Conservation (phyloP, 192 early-diverging fungal genomes). For the Lunasporangiospora selenospora region DNA sequence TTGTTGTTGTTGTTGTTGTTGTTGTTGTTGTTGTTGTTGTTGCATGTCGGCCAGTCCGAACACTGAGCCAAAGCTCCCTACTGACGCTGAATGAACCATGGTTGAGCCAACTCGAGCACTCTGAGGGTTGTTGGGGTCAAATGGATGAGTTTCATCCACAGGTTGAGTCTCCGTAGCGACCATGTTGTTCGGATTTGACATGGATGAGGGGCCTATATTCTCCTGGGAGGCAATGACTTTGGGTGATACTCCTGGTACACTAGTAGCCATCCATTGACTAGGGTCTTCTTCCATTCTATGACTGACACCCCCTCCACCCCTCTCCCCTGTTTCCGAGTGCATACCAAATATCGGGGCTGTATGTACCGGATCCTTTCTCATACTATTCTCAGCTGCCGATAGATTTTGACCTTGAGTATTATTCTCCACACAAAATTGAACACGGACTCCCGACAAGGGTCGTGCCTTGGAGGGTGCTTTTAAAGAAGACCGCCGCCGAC, state of each 20-base stretch:
- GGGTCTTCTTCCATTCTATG: too few relatives aligned
- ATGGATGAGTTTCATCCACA: background rate
- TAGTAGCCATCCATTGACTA: background rate
- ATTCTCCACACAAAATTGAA: conserved; percentile 14
- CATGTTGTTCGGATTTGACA: background rate
- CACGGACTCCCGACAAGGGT: conserved; percentile 2
- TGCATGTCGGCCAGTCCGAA: too few relatives aligned
- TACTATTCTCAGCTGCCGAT: background rate
- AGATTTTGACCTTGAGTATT: background rate
- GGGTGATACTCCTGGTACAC: background rate
- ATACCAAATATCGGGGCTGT: background rate
- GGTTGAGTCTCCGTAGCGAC: background rate
- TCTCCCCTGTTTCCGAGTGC: background rate
- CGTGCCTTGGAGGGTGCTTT: conserved; percentile 5
- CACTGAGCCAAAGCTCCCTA: too few relatives aligned
- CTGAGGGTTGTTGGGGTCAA: background rate
- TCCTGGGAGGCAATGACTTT: too few relatives aligned
- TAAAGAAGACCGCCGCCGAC: conserved; percentile 21
- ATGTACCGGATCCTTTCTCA: background rate
- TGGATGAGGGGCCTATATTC: too few relatives aligned
- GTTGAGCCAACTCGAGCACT: background rate
- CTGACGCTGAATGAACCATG: too few relatives aligned
- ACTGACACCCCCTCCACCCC: too few relatives aligned
- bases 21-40: background rate
- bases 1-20: background rate